These are phyloP conservation scores for Aspergillus bombycis DNA, from an alignment of 2,329 filamentous ascomycete species.

Conservation along the genomic window DNA sequence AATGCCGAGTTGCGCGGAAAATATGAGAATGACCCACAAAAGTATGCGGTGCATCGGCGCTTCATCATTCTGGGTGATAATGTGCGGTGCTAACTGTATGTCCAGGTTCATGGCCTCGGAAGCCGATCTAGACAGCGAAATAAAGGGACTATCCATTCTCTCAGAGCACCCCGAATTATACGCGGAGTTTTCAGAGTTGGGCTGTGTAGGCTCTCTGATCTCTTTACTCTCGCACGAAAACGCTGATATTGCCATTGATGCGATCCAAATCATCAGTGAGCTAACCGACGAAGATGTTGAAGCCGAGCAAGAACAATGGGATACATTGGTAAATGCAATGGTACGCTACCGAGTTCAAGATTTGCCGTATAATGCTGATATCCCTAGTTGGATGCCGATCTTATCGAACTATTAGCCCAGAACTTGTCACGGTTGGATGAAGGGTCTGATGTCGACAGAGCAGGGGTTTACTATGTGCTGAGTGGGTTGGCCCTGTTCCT, in stretches of 20 bases:
- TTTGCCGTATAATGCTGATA: constrained; percentile 19
- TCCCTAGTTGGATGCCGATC: constrained; percentile 44
- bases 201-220: constrained; percentile 74
- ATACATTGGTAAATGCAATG: constrained; percentile 68
- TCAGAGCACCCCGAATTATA: constrained; percentile 86
- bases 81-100: constrained; percentile 21
- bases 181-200: constrained; percentile 74
- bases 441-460: constrained; percentile 69
- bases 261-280: constrained; percentile 86
- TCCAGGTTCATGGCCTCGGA: constrained; percentile 74
- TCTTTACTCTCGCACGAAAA: constrained; percentile 90
- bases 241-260: constrained; percentile 91
- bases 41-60: constrained; percentile 49
- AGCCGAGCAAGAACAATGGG: constrained; percentile 80
- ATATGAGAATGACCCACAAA: constrained; percentile 76
- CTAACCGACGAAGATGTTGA: constrained; percentile 91
- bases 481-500: constrained; percentile 34
- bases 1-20: constrained; percentile 89
- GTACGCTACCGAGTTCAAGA: constrained; percentile 29
- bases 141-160: constrained; percentile 83
- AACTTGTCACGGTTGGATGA: constrained; percentile 79
- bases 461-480: constrained; percentile 84
- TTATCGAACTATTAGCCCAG: constrained; percentile 50
- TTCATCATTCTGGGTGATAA: not conserved
- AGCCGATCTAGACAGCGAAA: constrained; percentile 84